phyloP scores from a whole-genome alignment of 148 eudicot species.

The Cornus controversa region DNA sequence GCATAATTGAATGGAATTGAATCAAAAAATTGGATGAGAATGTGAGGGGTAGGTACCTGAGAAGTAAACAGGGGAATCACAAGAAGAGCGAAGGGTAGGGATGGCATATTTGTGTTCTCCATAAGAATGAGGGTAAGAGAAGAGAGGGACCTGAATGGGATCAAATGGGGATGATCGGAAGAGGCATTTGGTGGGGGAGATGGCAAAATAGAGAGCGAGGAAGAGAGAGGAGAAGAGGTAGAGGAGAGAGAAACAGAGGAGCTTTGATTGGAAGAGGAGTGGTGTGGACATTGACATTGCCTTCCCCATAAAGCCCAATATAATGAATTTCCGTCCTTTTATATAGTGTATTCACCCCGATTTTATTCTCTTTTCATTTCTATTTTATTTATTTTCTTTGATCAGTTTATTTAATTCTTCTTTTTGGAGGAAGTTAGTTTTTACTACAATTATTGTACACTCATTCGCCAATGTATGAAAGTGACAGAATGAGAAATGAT shows the following conservation, averaged over 20 bases:
- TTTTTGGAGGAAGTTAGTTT: too few species aligned
- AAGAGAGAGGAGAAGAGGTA: constrained; percentile 60
- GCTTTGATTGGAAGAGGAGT: constrained; percentile 62
- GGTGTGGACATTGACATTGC: constrained; percentile 35
- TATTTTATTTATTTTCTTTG: too few species aligned
- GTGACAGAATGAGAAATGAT: too few species aligned
- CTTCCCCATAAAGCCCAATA: constrained; percentile 27
- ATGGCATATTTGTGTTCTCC: constrained; percentile 79
- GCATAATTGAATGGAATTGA: background rate
- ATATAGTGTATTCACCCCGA: background rate
- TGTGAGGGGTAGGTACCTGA: constrained; percentile 38
- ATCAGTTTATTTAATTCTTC: too few species aligned
- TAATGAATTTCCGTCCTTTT: background rate
- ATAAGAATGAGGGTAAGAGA: constrained; percentile 73
- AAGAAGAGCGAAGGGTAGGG: constrained; percentile 75
- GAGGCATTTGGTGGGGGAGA: constrained; percentile 79
- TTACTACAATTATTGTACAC: too few species aligned
- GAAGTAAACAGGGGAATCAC: constrained; percentile 86
- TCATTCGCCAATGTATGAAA: too few species aligned
- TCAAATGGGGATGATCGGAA: constrained; percentile 64
- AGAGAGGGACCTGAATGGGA: constrained; percentile 68
- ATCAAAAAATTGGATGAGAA: background rate
- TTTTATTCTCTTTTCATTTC: too few species aligned
- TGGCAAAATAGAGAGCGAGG: constrained; percentile 52
- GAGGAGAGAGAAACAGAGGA: constrained; percentile 68